A percentile compares a stretch with the other conserved stretches of the same genome.
Evolutionary conservation across 345 rosid genomes (phyloP).

Genomic region (Gossypium australe): DNA sequence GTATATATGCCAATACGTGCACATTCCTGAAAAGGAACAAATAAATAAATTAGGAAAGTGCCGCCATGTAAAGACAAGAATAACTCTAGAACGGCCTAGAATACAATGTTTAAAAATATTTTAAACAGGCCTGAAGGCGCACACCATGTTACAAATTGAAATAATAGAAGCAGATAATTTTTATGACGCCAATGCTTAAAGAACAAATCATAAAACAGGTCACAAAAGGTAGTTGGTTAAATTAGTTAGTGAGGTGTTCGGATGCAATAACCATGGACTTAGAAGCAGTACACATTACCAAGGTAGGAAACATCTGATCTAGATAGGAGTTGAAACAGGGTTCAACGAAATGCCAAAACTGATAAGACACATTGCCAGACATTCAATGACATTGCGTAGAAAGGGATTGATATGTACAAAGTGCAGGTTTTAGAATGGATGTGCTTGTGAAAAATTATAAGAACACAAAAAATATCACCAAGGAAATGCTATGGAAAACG

Average conservation of each 20-base stretch:
- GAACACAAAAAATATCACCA: background rate
- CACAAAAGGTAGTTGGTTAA: background rate
- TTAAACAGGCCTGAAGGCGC: background rate
- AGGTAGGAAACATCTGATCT: background rate
- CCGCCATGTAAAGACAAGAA: background rate
- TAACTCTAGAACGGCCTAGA: background rate
- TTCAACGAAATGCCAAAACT: background rate
- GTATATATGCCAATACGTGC: constrained; percentile 49
- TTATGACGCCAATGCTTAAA: background rate
- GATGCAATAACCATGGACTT: background rate
- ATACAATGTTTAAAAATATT: background rate
- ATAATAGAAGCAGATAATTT: background rate
- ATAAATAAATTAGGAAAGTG: background rate
- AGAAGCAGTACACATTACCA: background rate
- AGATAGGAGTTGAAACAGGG: background rate
- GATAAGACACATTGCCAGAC: background rate
- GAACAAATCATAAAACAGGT: background rate
- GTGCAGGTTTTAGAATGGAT: background rate
- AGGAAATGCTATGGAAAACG: background rate
- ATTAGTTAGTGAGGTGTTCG: background rate
- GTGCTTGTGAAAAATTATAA: background rate
- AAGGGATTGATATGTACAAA: background rate
- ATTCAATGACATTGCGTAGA: background rate
- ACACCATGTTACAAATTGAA: background rate
- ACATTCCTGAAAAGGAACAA: constrained; percentile 63